Percentiles rank a stretch among this genome's conserved stretches.
Evolutionary conservation across 345 rosid genomes (phyloP).

Genomic region (Citrus sinensis): DNA sequence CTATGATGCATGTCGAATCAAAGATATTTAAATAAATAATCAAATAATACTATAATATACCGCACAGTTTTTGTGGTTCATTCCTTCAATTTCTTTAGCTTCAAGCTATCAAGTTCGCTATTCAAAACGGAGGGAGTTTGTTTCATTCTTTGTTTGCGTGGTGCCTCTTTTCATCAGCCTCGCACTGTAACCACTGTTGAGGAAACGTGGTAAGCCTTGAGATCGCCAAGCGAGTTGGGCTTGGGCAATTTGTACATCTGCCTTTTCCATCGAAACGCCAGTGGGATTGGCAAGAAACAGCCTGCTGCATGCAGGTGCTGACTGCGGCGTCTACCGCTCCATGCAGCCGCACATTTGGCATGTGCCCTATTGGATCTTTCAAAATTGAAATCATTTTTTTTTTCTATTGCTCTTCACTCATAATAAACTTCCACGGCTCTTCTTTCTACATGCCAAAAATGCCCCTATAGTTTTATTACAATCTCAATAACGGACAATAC

Average conservation of each 20-base stretch:
- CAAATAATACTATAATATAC: too few relatives aligned
- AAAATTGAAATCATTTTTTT: neutral
- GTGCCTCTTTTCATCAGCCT: too few relatives aligned
- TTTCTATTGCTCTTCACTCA: too few relatives aligned
- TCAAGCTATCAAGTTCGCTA: too few relatives aligned
- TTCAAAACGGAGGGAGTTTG: neutral
- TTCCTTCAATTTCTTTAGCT: too few relatives aligned
- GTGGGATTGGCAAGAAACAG: slow-evolving; percentile 21
- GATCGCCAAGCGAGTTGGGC: neutral
- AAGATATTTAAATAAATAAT: too few relatives aligned
- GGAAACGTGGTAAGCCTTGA: slow-evolving; percentile 14
- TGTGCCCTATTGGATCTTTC: neutral
- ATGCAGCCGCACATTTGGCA: slow-evolving; percentile 64
- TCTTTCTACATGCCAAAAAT: neutral
- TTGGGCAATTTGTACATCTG: neutral
- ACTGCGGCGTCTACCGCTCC: slow-evolving; percentile 21
- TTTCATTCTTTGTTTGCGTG: too few relatives aligned
- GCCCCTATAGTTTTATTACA: neutral
- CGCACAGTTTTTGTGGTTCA: too few relatives aligned
- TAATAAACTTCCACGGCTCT: neutral
- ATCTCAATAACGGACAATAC: too few relatives aligned
- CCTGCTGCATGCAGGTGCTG: neutral
- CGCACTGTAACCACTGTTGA: neutral
- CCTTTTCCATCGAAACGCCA: neutral
- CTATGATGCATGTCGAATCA: too few relatives aligned